Percentiles rank a stretch among this genome's conserved stretches.
phyloP scores from a whole-genome alignment of 2,329 filamentous ascomycete species.

The Aspergillus pseudonomiae region DNA sequence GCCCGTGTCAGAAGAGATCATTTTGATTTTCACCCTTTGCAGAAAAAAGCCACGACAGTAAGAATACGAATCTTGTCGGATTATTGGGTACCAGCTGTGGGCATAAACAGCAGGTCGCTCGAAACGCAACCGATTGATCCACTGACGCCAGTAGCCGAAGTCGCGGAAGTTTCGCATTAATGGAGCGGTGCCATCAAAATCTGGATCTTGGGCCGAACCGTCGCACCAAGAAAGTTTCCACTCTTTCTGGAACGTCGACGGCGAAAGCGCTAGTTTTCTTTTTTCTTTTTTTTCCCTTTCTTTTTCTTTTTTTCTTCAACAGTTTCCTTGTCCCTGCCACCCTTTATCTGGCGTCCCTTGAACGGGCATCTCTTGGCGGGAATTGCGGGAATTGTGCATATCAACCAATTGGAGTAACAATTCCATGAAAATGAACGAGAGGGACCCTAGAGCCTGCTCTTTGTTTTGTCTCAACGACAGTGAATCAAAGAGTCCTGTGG shows the following conservation, averaged over 20 bases:
- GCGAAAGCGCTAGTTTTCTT: constrained; percentile 12
- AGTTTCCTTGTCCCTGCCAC: constrained; percentile 1
- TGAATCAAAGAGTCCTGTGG: background rate
- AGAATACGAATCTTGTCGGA: background rate
- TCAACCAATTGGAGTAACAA: background rate
- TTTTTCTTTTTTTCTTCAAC: constrained; percentile 6
- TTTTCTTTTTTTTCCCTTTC: constrained; percentile 12
- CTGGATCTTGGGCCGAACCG: constrained; percentile 26
- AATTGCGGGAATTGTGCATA: constrained; percentile 2
- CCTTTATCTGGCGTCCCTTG: constrained; percentile 10
- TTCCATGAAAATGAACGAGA: background rate
- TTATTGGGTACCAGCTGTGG: background rate
- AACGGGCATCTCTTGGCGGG: background rate
- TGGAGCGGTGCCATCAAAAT: constrained; percentile 18
- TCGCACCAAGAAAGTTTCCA: constrained; percentile 21
- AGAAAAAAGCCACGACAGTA: background rate
- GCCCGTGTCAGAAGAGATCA: constrained; percentile 15
- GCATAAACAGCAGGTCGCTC: background rate
- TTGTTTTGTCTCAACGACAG: background rate
- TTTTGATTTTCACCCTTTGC: constrained; percentile 8
- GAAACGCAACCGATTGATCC: constrained; percentile 6
- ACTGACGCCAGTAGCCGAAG: constrained; percentile 12
- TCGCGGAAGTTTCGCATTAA: constrained; percentile 24
- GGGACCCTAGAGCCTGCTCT: background rate
- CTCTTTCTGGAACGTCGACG: constrained; percentile 26